Evolutionary conservation across 495 filamentous ascomycete genomes (phyloP).

Genomic region (Friedmanniomyces simplex): DNA sequence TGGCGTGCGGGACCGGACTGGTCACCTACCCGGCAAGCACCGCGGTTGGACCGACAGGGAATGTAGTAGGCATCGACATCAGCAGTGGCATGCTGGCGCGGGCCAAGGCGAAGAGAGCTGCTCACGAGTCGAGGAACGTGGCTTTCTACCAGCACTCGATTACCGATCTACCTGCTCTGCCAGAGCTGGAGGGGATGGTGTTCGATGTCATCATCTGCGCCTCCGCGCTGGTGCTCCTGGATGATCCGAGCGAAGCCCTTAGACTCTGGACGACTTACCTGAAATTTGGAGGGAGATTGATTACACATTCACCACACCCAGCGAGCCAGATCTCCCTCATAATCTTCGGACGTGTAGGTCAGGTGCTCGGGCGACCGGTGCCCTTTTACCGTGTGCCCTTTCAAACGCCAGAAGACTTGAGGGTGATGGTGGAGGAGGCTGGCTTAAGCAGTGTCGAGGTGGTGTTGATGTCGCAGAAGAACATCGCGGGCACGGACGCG

Average conservation of each 20-base stretch:
- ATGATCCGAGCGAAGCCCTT: constrained; percentile 27
- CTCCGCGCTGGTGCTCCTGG: constrained; percentile 30
- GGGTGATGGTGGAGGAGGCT: not conserved
- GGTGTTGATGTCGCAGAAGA: not conserved
- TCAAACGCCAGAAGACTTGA: constrained; percentile 2
- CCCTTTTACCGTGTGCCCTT: constrained; percentile 11
- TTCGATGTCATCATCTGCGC: constrained; percentile 35
- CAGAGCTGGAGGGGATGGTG: constrained; percentile 13
- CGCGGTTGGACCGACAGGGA: constrained; percentile 28
- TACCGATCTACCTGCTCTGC: constrained; percentile 25
- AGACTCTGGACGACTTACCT: constrained; percentile 30
- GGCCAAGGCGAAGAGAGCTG: constrained; percentile 24
- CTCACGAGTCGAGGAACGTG: constrained; percentile 18
- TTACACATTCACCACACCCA: constrained; percentile 17
- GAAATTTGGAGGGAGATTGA: constrained; percentile 29
- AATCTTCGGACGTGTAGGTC: constrained; percentile 12
- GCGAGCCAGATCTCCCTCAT: constrained; percentile 6
- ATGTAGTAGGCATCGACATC: constrained; percentile 37
- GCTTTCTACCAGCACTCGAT: constrained; percentile 33
- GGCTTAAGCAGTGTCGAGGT: constrained; percentile 3
- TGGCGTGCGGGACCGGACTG: constrained; percentile 38
- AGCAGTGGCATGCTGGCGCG: constrained; percentile 30
- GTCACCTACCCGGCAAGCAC: constrained; percentile 30
- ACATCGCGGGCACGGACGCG: not conserved
- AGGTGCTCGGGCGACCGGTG: constrained; percentile 3